Base-by-base conservation (phyloP, 2,329 filamentous ascomycete species). In the Fusarium sp. region DNA sequence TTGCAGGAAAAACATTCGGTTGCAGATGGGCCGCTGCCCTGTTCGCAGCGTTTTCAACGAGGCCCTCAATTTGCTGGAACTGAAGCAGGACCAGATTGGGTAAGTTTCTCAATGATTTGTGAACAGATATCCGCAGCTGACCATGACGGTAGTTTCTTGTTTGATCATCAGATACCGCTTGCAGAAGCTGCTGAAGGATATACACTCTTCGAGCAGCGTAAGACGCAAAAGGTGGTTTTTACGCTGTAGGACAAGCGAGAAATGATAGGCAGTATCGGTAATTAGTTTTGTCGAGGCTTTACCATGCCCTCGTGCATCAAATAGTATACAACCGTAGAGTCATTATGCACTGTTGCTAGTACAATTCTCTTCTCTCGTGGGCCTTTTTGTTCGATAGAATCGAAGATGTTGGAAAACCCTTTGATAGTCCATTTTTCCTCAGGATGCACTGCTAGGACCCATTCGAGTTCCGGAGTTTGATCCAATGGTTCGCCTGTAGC, bases 311-410 rank as follows among this genome's bases (percentile, higher is more conserved):
- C 92, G 74, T 95, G 92, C 77, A 95, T 88, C 67, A 94, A 85
- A 76, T 96, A 96, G 80, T 95, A 96, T 40, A 93, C 91, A 18
- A 96, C 85, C 0, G 92, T 95, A 69, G 92, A 94, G 79, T 96
- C 92, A 72, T 91, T 88, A 75, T 93, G 90, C 47, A 93, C 82
- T 4, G 90, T 91, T 16, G 91, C 92, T 52, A 96, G 82, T n/a
- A 95, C 76, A 12, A 94, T 77, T 64, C 92, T 84, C 82, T 94
- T 95, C 47, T 82, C 82, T 18, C 86, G 82, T 79, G 83, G 42
- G 77, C 77, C 40, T 77, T 79, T 57, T 77, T 81, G 82, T 16
- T 80, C 70, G 73, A 91, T 80, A 9, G 84, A 84, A 80, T 93
- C 90, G 75, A 96, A 94, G 15, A 94, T 83, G 20, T 83, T 83